Base-by-base conservation (phyloP, 2,329 filamentous ascomycete species). In the Cordyceps sp. region DNA sequence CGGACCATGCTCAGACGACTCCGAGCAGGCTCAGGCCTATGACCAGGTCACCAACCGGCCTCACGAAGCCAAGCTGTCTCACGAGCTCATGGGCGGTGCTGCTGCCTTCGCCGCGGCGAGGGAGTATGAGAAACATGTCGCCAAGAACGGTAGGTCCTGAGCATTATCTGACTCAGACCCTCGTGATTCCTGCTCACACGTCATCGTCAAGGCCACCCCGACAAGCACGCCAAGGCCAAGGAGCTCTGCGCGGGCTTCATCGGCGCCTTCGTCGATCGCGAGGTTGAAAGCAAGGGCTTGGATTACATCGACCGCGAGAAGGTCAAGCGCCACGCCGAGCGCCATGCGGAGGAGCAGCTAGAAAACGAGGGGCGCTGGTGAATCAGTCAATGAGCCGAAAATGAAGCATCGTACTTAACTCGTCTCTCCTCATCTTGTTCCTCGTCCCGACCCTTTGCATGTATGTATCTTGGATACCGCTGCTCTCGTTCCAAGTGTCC, bases 31-130 rank as follows among this genome's bases (percentile, higher is more conserved):
- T 33, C 39, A 42, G 27, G 32, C 44, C 15, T 44, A 51, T 32
- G 39, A 53, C 27, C 16, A 45, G 30, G 33, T 52, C 2, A 42
- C 37, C 4, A 22, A 39, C 3, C 40, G 43, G 14, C 33, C 36
- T 8, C 52, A 54, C 36, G 48, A 53, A 34, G 45, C 49, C 6
- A 36, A 47, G 10, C 46, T 49, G 34, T 40, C 44, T 7, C 48
- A 51, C 28, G 48, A 51, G 12, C 39, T 51, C 3, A 35, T 51
- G 3, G 48, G 48, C 2, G 47, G 48, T 10, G 48, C 48, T 0
- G 48, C 48, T 6, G 48, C 48, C 1, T 51, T 20, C 13, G 48
- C 49, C 20, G 48, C 48, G 1, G 48, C 48, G 27, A 51, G 49
- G 38, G 44, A 43, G 0, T 51, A 51, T 13, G 48, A 51, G 30